These are phyloP conservation scores for Elsinoe batatas DNA, from an alignment of 2,329 filamentous ascomycete species.

Conservation along the genomic window DNA sequence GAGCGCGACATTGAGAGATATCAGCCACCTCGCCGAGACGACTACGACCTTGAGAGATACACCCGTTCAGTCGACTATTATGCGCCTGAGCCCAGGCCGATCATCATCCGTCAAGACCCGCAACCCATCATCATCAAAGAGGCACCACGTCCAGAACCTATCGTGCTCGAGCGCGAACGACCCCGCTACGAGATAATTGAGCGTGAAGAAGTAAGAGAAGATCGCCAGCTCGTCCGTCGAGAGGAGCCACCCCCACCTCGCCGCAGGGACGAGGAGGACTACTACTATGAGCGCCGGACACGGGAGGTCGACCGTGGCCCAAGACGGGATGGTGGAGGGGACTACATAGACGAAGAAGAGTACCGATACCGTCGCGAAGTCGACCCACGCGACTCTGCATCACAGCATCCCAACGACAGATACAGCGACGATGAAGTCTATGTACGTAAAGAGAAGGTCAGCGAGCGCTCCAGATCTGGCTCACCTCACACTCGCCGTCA, in stretches of 20 bases:
- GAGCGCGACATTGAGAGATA: constrained; percentile 42
- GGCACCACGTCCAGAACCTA: constrained; percentile 37
- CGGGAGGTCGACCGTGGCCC: constrained; percentile 44
- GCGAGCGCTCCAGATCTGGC: constrained; percentile 29
- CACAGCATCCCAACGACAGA: constrained; percentile 68
- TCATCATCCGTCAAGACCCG: constrained; percentile 42
- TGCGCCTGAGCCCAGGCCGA: constrained; percentile 37
- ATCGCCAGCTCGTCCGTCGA: constrained; percentile 36
- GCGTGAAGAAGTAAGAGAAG: constrained; percentile 44
- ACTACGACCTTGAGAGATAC: constrained; percentile 41
- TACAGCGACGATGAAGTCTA: constrained; percentile 73
- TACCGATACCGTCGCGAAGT: constrained; percentile 37
- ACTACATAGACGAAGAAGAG: constrained; percentile 31
- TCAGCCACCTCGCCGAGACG: constrained; percentile 32
- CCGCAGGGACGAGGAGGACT: constrained; percentile 43
- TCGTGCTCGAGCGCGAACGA: constrained; percentile 43
- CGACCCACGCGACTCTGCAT: constrained; percentile 44
- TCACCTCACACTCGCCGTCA: constrained; percentile 44
- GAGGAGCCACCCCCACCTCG: constrained; percentile 29
- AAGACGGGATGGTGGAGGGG: constrained; percentile 22
- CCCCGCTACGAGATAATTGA: constrained; percentile 52
- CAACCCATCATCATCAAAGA: constrained; percentile 48
- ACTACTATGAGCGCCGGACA: constrained; percentile 50
- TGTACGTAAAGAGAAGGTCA: constrained; percentile 40
- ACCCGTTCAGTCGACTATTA: constrained; percentile 45